Percentiles rank a stretch among this genome's conserved stretches.
These are phyloP conservation scores for Sporobolomyces pararoseus DNA, from an alignment of 768 basidiomycete species.

Conservation along the genomic window DNA sequence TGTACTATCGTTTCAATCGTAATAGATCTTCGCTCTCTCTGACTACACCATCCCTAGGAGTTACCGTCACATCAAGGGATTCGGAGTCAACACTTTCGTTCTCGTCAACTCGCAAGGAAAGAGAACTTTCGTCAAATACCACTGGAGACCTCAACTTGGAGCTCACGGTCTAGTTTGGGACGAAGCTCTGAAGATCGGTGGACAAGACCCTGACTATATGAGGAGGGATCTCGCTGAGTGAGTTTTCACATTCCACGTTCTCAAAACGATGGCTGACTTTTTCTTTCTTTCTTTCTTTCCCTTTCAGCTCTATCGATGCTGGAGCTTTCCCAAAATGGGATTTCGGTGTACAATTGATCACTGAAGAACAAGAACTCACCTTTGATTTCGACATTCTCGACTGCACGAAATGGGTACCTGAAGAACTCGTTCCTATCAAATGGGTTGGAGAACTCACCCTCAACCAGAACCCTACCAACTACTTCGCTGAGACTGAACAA, in stretches of 20 bases:
- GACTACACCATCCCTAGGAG: constrained; percentile 83
- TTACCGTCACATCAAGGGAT: constrained; percentile 83
- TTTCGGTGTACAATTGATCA: constrained; percentile 69
- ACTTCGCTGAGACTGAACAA: constrained; percentile 82
- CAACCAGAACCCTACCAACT: constrained; percentile 57
- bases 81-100: constrained; percentile 70
- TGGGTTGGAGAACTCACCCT: constrained; percentile 65
- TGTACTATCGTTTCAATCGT: no score
- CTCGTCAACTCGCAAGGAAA: constrained; percentile 65
- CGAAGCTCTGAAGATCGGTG: constrained; percentile 74
- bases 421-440: constrained; percentile 71
- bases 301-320: constrained; percentile 59
- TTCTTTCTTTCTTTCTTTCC: neutral
- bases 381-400: constrained; percentile 79
- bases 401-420: constrained; percentile 67
- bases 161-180: constrained; percentile 84
- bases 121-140: constrained; percentile 80
- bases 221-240: constrained; percentile 75
- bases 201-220: constrained; percentile 88
- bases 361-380: constrained; percentile 73
- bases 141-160: constrained; percentile 69
- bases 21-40: constrained; percentile 84
- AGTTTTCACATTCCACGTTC: neutral
- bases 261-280: neutral
- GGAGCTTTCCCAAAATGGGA: constrained; percentile 73